Evolutionary conservation across 31 red algal genomes (phyloP).

Genomic region (Bonnemaisonia californica): DNA sequence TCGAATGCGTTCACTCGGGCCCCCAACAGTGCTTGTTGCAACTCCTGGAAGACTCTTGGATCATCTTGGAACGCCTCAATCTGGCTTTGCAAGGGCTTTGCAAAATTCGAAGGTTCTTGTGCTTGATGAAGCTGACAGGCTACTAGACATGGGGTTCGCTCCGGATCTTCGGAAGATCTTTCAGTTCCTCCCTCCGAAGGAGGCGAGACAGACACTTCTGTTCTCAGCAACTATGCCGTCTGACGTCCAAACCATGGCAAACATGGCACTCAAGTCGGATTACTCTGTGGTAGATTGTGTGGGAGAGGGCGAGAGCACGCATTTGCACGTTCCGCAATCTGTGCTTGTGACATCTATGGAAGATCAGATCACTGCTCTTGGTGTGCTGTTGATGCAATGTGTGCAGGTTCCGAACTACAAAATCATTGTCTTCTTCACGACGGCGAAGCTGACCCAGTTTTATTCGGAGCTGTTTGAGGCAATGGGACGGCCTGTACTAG

Average conservation of each 20-base stretch:
- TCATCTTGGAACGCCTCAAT: conserved; percentile 51
- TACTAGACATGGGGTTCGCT: conserved; percentile 80
- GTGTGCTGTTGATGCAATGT: conserved; percentile 34
- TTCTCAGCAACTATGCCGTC: conserved; percentile 77
- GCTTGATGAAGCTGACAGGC: conserved; percentile 86
- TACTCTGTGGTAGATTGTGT: conserved; percentile 61
- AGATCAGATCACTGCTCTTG: conserved; percentile 53
- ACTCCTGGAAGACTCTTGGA: conserved; percentile 82
- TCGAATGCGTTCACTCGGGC: background rate
- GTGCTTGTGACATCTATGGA: conserved; percentile 38
- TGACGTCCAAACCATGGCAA: conserved; percentile 39
- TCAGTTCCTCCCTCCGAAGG: conserved; percentile 16
- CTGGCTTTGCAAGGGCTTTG: conserved; percentile 49
- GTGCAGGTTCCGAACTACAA: conserved; percentile 61
- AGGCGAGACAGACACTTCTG: conserved; percentile 70
- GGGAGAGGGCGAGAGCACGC: conserved; percentile 32
- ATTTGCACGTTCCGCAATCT: conserved; percentile 67
- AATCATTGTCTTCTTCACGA: conserved; percentile 83
- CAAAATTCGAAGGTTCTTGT: conserved; percentile 45
- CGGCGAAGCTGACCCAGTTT: conserved; percentile 46
- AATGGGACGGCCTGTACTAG: conserved; percentile 57
- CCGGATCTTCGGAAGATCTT: conserved; percentile 75
- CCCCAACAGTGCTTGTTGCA: conserved; percentile 69
- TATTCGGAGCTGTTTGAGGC: conserved; percentile 54
- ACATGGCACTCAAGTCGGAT: conserved; percentile 40